Percentiles rank a stretch among this genome's conserved stretches.
These are phyloP conservation scores for Clitopilus passeckerianus DNA, from an alignment of 768 basidiomycete genomes.

Conservation along the genomic window DNA sequence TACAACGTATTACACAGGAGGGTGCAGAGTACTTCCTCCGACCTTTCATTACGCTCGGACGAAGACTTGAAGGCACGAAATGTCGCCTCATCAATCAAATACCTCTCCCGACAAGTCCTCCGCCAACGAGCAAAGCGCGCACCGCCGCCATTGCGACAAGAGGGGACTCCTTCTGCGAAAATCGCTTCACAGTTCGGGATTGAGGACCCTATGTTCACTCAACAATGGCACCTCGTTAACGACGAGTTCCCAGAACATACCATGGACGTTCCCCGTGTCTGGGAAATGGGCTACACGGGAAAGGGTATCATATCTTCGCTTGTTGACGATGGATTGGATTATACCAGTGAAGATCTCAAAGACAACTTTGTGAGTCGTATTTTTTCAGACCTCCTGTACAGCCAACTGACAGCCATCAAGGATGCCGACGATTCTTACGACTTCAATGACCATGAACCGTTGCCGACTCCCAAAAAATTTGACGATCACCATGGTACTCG, in stretches of 20 bases:
- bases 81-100: constrained; percentile 51
- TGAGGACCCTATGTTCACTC: constrained; percentile 70
- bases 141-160: constrained; percentile 47
- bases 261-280: constrained; percentile 92
- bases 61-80: constrained; percentile 31
- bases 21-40: constrained; percentile 18
- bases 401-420: constrained; percentile 44
- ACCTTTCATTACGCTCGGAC: constrained; percentile 30
- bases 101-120: constrained; percentile 57
- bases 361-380: constrained; percentile 80
- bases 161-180: background rate
- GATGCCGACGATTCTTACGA: constrained; percentile 87
- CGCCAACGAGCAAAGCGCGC: constrained; percentile 73
- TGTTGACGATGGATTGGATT: constrained; percentile 95
- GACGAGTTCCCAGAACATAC: constrained; percentile 72
- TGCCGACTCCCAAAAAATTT: constrained; percentile 81
- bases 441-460: constrained; percentile 87
- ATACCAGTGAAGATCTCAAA: constrained; percentile 79
- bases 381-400: constrained; percentile 1
- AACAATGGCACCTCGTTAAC: constrained; percentile 96
- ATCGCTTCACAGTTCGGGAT: constrained; percentile 27
- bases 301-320: constrained; percentile 82
- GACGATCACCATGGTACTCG: constrained; percentile 98
- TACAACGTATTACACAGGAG: constrained; percentile 38
- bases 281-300: constrained; percentile 90